Base-by-base conservation (phyloP, 1,139 yeast genomes). In the Debaryomycetaceae sp. region DNA sequence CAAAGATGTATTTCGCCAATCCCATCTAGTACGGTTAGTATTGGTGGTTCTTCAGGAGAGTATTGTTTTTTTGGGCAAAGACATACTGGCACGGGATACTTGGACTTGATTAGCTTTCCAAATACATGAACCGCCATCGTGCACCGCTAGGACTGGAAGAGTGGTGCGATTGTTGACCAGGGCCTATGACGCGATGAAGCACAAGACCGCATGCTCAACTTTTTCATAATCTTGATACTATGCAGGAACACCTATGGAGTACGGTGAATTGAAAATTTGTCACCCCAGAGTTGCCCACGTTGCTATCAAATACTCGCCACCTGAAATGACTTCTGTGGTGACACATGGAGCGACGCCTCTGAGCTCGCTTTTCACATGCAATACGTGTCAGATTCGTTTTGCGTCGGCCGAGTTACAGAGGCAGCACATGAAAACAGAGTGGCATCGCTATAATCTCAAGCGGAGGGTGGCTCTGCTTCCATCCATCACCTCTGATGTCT, bases 381-480 rank as follows among this genome's bases (percentile, higher is more conserved):
- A 85, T 47, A 80, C 95, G 22, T 90, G 98, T 49, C 77, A 75
- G 7, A 67, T 87, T 36, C 73, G 73, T 35, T 90, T 90, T 46
- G 73, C 77, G 13, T 64, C 77, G 13, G 78, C 94, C 4, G 86
- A 78, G 33, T 67, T 74, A 37, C 98, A 90, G 58, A 67, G 97
- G 43, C 64, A 68, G 32, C 98, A 90, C 47, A 90, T 90, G 97
- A 85, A 83, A 50, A 77, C 95, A 1, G 96, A 87, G 37, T 87
- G 96, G 96, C 96, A 86, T 47, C 68, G 94, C 39, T 90, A 83
- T 52, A 87, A 90, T 48, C 67, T 90, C 49, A 90, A 90, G 55
- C 70, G 98, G 53, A 68, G 95, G 45, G 95, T 90, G 23, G 95
- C 95, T 3, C 72, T 73, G 27, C 59, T 90, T 38, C 78, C 87